Conservation (phyloP, 2,329 filamentous ascomycete genomes). For the Pseudogymnoascus sp. region DNA sequence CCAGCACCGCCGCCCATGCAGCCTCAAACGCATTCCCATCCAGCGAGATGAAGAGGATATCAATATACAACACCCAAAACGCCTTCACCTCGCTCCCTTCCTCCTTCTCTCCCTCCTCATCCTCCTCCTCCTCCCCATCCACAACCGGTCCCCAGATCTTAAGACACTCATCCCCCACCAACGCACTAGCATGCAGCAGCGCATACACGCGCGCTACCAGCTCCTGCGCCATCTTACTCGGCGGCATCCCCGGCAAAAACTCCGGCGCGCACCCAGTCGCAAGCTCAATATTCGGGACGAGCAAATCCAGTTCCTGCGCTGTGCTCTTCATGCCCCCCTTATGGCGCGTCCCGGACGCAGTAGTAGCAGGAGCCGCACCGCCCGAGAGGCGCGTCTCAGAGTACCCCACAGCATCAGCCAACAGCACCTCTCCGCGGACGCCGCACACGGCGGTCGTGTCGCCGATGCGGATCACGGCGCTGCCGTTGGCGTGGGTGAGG, state of each 20-base stretch:
- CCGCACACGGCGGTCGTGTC: constrained; percentile 95
- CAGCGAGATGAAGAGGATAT: constrained; percentile 87
- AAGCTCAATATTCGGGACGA: constrained; percentile 91
- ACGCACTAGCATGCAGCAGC: constrained; percentile 60
- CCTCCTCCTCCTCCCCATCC: constrained; percentile 29
- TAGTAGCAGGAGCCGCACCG: too few species aligned
- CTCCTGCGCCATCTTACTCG: constrained; percentile 70
- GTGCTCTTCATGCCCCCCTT: constrained; percentile 30
- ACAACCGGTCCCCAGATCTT: constrained; percentile 60
- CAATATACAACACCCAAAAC: constrained; percentile 93
- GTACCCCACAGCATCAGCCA: constrained; percentile 65
- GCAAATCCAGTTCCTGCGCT: constrained; percentile 55
- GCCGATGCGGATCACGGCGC: constrained; percentile 76
- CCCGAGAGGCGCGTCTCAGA: constrained; percentile 30
- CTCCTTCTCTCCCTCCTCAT: constrained; percentile 22
- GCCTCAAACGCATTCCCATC: constrained; percentile 90
- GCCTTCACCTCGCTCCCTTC: constrained; percentile 53
- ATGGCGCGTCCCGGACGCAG: background rate
- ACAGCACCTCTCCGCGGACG: constrained; percentile 75
- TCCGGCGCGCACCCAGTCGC: constrained; percentile 82
- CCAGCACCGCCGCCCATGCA: constrained; percentile 75
- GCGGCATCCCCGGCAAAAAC: constrained; percentile 76
- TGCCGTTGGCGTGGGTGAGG: constrained; percentile 81
- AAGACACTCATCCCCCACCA: constrained; percentile 59
- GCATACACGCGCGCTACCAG: constrained; percentile 69